phyloP scores from a whole-genome alignment of 2,329 filamentous ascomycete species.

The Penicillium sp. region DNA sequence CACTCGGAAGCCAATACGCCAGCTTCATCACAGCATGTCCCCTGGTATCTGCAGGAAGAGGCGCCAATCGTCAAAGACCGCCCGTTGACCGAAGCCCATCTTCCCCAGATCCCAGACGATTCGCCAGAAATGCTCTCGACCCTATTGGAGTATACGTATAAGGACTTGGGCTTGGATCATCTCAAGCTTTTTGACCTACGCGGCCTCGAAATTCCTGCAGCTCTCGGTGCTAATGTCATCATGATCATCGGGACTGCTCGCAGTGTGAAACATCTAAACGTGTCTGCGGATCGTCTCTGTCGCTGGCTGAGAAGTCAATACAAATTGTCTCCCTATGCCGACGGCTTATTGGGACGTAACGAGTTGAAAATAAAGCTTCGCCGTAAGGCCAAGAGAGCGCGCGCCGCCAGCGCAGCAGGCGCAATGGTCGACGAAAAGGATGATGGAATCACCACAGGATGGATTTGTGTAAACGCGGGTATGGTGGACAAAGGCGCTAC shows the following conservation, averaged over 20 bases:
- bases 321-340: constrained; percentile 66
- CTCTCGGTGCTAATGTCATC: constrained; percentile 75
- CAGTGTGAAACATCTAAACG: constrained; percentile 85
- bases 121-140: constrained; percentile 63
- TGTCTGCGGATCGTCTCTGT: constrained; percentile 79
- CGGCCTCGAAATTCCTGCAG: constrained; percentile 71
- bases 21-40: constrained; percentile 36
- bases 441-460: constrained; percentile 83
- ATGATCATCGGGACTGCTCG: constrained; percentile 90
- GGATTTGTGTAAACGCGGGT: constrained; percentile 89
- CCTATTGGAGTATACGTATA: constrained; percentile 67
- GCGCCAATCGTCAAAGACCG: constrained; percentile 33
- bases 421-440: constrained; percentile 53
- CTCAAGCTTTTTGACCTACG: constrained; percentile 75
- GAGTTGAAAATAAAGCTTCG: constrained; percentile 81
- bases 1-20: not conserved
- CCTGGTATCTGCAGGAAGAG: constrained; percentile 77
- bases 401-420: constrained; percentile 66
- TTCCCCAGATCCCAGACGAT: constrained; percentile 58
- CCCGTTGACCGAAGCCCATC: constrained; percentile 45
- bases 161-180: constrained; percentile 78
- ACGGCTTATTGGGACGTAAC: constrained; percentile 79
- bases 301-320: constrained; percentile 70
- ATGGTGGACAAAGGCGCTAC: constrained; percentile 49
- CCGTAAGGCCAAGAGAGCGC: constrained; percentile 70